Conservation (phyloP, 2,329 filamentous ascomycete species). For the Ophioceras dolichostomum region DNA sequence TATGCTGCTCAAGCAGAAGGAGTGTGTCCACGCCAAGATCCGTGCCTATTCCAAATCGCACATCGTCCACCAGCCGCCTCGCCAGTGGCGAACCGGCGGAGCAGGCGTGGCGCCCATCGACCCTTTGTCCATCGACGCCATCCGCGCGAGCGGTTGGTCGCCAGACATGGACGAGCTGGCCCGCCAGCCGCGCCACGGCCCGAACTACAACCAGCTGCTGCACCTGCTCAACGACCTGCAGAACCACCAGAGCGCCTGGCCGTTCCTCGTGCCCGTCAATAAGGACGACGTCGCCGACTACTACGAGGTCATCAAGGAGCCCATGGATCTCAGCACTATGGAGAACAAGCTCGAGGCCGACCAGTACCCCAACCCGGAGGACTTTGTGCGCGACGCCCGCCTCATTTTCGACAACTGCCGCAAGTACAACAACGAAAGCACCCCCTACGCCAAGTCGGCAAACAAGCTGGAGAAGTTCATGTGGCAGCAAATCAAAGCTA, state of each 20-base stretch:
- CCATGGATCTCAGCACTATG: slow-evolving; percentile 96
- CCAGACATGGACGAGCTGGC: slow-evolving; percentile 96
- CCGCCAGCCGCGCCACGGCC: slow-evolving; percentile 86
- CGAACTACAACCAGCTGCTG: slow-evolving; percentile 88
- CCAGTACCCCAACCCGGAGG: slow-evolving; percentile 80
- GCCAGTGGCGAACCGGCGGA: slow-evolving; percentile 66
- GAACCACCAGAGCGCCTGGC: slow-evolving; percentile 88
- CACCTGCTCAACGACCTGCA: slow-evolving; percentile 91
- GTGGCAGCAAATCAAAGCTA: slow-evolving; percentile 84
- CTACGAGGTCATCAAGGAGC: slow-evolving; percentile 95
- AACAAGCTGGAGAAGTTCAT: slow-evolving; percentile 90
- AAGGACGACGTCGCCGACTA: slow-evolving; percentile 97
- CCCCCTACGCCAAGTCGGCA: slow-evolving; percentile 87
- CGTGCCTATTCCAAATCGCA: slow-evolving; percentile 82
- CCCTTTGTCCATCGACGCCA: slow-evolving; percentile 74
- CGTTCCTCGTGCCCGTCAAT: slow-evolving; percentile 87
- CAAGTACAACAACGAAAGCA: slow-evolving; percentile 92
- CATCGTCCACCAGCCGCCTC: slow-evolving; percentile 72
- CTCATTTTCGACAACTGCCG: slow-evolving; percentile 92
- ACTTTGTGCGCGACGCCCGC: slow-evolving; percentile 80
- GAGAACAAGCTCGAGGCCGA: slow-evolving; percentile 90
- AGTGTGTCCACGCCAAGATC: slow-evolving; percentile 89
- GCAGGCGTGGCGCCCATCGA: slow-evolving; percentile 61
- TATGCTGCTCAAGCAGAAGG: slow-evolving; percentile 96
- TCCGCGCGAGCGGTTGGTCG: slow-evolving; percentile 88